Conservation (phyloP, 495 filamentous ascomycete genomes). For the Echria macrotheca region DNA sequence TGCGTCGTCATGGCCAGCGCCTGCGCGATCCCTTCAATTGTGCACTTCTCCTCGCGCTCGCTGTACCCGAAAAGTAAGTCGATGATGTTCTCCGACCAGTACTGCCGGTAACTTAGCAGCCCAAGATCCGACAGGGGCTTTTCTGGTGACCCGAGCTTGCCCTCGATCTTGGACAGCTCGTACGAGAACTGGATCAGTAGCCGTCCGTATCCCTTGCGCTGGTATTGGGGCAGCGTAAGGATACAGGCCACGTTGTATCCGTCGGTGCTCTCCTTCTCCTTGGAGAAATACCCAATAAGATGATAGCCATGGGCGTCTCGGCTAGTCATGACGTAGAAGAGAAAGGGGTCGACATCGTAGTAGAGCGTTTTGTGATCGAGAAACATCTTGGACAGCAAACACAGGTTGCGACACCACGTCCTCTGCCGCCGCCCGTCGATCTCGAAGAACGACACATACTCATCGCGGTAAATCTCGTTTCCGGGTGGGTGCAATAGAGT, state of each 20-base stretch:
- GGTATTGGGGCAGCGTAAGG: slow-evolving; percentile 90
- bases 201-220: slow-evolving; percentile 87
- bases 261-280: slow-evolving; percentile 94
- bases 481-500: slow-evolving; percentile 88
- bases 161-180: slow-evolving; percentile 91
- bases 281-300: slow-evolving; percentile 93
- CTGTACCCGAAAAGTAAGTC: slow-evolving; percentile 67
- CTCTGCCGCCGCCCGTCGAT: slow-evolving; percentile 93
- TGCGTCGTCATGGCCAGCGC: slow-evolving; percentile 89
- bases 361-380: slow-evolving; percentile 99
- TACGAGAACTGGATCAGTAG: slow-evolving; percentile 96
- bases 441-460: slow-evolving; percentile 92
- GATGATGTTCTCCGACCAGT: slow-evolving; percentile 92
- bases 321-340: slow-evolving; percentile 97
- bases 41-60: slow-evolving; percentile 59
- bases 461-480: slow-evolving; percentile 96
- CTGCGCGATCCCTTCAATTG: slow-evolving; percentile 72
- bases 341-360: slow-evolving; percentile 97
- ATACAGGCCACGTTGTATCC: slow-evolving; percentile 98
- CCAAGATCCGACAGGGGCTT: slow-evolving; percentile 94
- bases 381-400: slow-evolving; percentile 90
- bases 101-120: slow-evolving; percentile 85
- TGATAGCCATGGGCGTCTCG: slow-evolving; percentile 84
- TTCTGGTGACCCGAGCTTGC: slow-evolving; percentile 89
- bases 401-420: slow-evolving; percentile 95